Conservation (phyloP, 768 basidiomycete species). For the Antrodiella citrinella region DNA sequence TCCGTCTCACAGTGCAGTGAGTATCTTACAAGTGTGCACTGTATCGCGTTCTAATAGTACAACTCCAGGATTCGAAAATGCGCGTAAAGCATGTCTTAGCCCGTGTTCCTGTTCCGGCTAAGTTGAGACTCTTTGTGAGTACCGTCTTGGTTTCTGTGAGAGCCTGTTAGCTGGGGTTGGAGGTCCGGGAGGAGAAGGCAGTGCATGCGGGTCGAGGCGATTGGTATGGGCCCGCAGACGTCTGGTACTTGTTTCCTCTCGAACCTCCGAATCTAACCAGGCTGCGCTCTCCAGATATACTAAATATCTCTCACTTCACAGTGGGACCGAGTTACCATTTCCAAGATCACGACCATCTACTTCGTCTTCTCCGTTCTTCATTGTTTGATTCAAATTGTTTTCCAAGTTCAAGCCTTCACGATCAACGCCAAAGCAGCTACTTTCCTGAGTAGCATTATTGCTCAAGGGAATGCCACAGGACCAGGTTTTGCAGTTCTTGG, state of each 20-base stretch:
- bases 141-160: too few species aligned
- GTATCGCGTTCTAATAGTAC: neutral
- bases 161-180: neutral
- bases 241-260: too few species aligned
- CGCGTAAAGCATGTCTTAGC: conserved; percentile 32
- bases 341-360: conserved; percentile 56
- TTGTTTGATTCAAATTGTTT: conserved; percentile 56
- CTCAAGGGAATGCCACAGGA: conserved; percentile 39
- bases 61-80: conserved; percentile 21
- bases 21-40: neutral
- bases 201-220: too few species aligned
- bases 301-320: conserved; percentile 17
- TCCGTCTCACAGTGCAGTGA: neutral
- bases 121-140: conserved; percentile 43
- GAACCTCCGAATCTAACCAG: neutral
- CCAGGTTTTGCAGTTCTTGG: conserved; percentile 45
- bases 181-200: too few species aligned
- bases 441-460: conserved; percentile 43
- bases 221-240: too few species aligned
- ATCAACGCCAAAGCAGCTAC: conserved; percentile 53
- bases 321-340: conserved; percentile 68
- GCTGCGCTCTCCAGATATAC: neutral
- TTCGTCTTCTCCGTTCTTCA: conserved; percentile 60
- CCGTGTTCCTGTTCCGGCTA: conserved; percentile 28
- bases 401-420: conserved; percentile 60